Evolutionary conservation across 768 basidiomycete species (phyloP).

Genomic region (Boletus sensibilis): DNA sequence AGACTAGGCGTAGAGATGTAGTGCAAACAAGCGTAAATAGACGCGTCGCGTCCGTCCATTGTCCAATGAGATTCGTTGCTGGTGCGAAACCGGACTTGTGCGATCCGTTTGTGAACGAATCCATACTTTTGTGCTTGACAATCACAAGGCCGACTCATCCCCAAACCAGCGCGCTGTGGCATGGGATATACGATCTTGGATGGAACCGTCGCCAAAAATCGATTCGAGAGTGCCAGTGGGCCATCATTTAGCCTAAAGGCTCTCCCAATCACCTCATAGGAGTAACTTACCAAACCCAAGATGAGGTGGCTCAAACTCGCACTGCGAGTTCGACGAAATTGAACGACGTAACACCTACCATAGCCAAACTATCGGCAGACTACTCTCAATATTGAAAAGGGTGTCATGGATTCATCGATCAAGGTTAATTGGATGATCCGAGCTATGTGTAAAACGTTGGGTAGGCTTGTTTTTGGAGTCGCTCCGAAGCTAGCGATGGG

Average conservation of each 20-base stretch:
- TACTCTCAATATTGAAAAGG: background rate
- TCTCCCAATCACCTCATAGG: background rate
- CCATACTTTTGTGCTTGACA: background rate
- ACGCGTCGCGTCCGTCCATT: constrained; percentile 32
- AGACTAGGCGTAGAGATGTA: background rate
- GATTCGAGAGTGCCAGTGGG: background rate
- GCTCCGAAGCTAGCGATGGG: background rate
- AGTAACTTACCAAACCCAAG: background rate
- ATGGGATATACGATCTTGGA: background rate
- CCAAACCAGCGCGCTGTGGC: background rate
- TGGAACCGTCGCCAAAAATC: background rate
- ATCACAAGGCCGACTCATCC: background rate
- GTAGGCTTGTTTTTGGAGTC: background rate
- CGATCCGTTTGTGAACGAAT: no score
- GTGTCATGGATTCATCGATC: background rate
- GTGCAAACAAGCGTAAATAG: constrained; percentile 30
- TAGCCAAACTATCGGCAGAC: background rate
- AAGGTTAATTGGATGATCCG: background rate
- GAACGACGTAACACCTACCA: background rate
- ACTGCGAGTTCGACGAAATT: background rate
- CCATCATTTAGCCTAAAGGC: background rate
- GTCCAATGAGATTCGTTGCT: constrained; percentile 12
- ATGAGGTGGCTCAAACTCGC: background rate
- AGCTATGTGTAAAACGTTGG: background rate
- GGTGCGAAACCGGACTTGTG: no score